Percentiles rank a stretch among this genome's conserved stretches.
phyloP scores from a whole-genome alignment of 2,329 filamentous ascomycete species.

The Fusarium veterinarium region DNA sequence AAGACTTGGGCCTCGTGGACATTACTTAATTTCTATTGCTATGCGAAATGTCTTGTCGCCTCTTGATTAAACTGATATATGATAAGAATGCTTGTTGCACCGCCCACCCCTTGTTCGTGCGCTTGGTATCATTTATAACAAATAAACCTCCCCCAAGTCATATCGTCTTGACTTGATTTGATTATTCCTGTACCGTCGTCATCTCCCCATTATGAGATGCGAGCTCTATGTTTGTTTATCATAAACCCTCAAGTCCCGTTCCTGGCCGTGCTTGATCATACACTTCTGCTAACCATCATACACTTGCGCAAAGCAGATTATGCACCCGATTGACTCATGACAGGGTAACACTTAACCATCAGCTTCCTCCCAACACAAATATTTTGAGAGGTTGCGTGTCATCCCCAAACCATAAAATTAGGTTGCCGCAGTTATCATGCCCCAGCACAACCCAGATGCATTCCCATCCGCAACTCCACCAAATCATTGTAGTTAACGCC shows the following conservation, averaged over 20 bases:
- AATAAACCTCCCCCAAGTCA: slow-evolving; percentile 16
- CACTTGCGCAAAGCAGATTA: slow-evolving; percentile 24
- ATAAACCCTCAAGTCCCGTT: slow-evolving; percentile 22
- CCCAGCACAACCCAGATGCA: not conserved
- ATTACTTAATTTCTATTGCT: not conserved
- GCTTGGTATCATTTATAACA: slow-evolving; percentile 13
- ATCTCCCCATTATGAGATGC: slow-evolving; percentile 29
- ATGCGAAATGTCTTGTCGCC: not conserved
- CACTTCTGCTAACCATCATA: slow-evolving; percentile 23
- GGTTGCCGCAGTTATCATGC: slow-evolving; percentile 15
- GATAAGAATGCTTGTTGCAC: slow-evolving; percentile 4
- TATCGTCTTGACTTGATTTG: slow-evolving; percentile 13
- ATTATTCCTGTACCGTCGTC: slow-evolving; percentile 9
- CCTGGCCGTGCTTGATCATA: slow-evolving; percentile 14
- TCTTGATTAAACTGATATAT: not conserved
- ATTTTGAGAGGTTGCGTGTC: not conserved
- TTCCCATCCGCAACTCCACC: slow-evolving; percentile 9
- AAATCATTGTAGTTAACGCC: slow-evolving; percentile 11
- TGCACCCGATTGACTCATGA: slow-evolving; percentile 18
- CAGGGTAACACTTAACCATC: not conserved
- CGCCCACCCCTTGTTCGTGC: not conserved
- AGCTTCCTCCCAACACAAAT: slow-evolving; percentile 6
- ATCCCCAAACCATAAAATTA: slow-evolving; percentile 6
- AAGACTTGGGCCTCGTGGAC: not conserved
- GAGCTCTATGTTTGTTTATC: slow-evolving; percentile 38